phyloP scores from a whole-genome alignment of 139 green algal genomes.

The Prasinococcaceae sp. region DNA sequence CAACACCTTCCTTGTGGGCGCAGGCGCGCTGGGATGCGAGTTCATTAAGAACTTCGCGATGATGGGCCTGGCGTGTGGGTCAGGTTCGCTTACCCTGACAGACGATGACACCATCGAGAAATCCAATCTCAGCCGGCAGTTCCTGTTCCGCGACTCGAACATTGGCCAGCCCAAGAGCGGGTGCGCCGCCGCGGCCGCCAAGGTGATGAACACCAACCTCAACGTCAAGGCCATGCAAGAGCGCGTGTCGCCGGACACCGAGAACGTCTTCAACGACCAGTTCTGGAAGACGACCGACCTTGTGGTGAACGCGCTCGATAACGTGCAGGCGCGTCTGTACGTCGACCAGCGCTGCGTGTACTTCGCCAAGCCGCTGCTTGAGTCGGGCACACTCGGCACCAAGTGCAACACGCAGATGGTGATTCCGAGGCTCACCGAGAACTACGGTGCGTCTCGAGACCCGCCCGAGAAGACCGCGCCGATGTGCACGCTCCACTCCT shows the following conservation, averaged over 20 bases:
- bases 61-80: conserved; percentile 62
- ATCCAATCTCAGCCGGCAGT: conserved; percentile 89
- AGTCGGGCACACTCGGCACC: conserved; percentile 84
- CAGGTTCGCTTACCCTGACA: conserved; percentile 66
- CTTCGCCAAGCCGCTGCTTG: conserved; percentile 90
- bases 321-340: conserved; percentile 85
- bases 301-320: conserved; percentile 95
- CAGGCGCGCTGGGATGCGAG: conserved; percentile 91
- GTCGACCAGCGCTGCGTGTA: conserved; percentile 91
- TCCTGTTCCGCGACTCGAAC: conserved; percentile 93
- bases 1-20: conserved; percentile 87
- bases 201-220: conserved; percentile 65
- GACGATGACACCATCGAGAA: conserved; percentile 98
- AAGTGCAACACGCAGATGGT: conserved; percentile 93
- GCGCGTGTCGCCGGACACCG: conserved; percentile 81
- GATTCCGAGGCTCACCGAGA: conserved; percentile 84
- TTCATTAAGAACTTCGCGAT: conserved; percentile 97
- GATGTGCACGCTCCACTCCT: conserved; percentile 98
- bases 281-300: conserved; percentile 83
- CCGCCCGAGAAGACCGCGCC: conserved; percentile 88
- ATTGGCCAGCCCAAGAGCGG: conserved; percentile 81
- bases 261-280: conserved; percentile 79
- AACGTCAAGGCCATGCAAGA: conserved; percentile 76
- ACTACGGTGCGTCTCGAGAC: conserved; percentile 83
- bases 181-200: conserved; percentile 53